These are phyloP conservation scores for Macrolepiota albuminosa DNA, from an alignment of 768 basidiomycete species.

Conservation along the genomic window DNA sequence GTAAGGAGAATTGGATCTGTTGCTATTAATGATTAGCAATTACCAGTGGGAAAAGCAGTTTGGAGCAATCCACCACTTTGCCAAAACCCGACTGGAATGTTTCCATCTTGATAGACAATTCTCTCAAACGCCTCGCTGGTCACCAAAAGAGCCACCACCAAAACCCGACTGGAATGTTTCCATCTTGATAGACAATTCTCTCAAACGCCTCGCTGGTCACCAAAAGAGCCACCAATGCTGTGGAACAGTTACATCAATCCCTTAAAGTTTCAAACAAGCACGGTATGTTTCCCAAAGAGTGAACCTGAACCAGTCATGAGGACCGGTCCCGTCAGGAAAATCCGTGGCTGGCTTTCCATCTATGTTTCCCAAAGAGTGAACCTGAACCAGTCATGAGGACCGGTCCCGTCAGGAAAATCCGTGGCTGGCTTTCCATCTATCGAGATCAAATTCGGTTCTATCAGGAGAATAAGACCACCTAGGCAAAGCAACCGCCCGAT, in stretches of 20 bases:
- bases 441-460: conserved; percentile 57
- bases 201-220: background rate
- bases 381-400: conserved; percentile 60
- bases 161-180: background rate
- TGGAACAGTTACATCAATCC: conserved; percentile 56
- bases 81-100: conserved; percentile 1
- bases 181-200: background rate
- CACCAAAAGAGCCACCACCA: conserved; percentile 32
- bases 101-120: background rate
- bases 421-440: conserved; percentile 39
- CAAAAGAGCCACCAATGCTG: conserved; percentile 37
- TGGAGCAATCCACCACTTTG: background rate
- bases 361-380: conserved; percentile 56
- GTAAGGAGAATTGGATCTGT: background rate
- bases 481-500: conserved; percentile 63
- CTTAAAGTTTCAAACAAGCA: conserved; percentile 44
- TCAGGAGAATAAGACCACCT: conserved; percentile 63
- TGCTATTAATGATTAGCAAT: background rate
- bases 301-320: conserved; percentile 60
- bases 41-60: too few relatives aligned
- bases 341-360: conserved; percentile 38
- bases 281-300: conserved; percentile 61
- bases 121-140: background rate
- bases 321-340: conserved; percentile 23
- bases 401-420: conserved; percentile 21